Evolutionary conservation across 164 flowering plant genomes (phyloP).

Genomic region (Platanus orientalis): DNA sequence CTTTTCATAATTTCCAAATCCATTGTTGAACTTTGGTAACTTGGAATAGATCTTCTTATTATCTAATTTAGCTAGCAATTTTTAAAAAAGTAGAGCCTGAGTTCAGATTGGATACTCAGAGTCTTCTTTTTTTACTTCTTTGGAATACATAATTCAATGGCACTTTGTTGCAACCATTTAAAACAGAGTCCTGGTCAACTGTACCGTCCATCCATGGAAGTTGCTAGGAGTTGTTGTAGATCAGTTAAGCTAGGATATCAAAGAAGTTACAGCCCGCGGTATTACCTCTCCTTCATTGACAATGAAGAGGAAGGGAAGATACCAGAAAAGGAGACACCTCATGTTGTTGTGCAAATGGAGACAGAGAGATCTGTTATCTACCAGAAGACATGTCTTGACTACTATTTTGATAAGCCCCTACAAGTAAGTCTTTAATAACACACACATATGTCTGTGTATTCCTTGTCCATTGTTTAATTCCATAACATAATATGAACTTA

Average conservation of each 20-base stretch:
- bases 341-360: constrained; percentile 69
- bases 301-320: constrained; percentile 31
- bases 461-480: background rate
- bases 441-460: background rate
- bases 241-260: constrained; percentile 45
- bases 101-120: background rate
- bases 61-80: background rate
- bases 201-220: constrained; percentile 50
- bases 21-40: background rate
- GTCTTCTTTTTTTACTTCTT: background rate
- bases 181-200: constrained; percentile 47
- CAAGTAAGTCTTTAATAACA: constrained; percentile 30
- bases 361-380: constrained; percentile 57
- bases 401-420: constrained; percentile 52
- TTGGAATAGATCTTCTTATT: too few relatives aligned
- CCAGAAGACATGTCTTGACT: constrained; percentile 64
- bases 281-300: constrained; percentile 43
- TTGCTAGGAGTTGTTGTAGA: constrained; percentile 52
- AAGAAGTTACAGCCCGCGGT: constrained; percentile 39
- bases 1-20: background rate
- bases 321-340: constrained; percentile 29
- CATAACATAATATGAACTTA: background rate
- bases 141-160: background rate
- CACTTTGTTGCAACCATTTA: background rate
- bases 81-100: background rate